These are phyloP conservation scores for Citrullus colocynthis DNA, from an alignment of 306 rosid genomes.

Conservation along the genomic window DNA sequence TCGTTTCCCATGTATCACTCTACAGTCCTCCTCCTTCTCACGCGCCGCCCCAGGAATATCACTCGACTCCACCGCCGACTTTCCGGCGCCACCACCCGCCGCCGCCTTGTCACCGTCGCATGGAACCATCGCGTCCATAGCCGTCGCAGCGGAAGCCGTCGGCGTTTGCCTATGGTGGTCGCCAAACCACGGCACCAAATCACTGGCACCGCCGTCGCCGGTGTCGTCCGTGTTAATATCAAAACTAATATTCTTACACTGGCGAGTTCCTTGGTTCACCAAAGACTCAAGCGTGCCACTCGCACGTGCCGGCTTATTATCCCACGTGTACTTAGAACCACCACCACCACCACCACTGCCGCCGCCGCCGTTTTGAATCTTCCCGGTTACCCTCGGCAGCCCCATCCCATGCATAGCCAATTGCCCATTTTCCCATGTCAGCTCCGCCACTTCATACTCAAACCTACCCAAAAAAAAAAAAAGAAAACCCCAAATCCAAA, in stretches of 20 bases:
- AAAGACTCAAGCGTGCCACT: slow-evolving; percentile 80
- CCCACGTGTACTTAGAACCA: slow-evolving; percentile 47
- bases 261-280: slow-evolving; percentile 60
- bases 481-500: neutral
- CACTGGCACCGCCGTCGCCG: neutral
- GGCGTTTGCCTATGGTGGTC: slow-evolving; percentile 7
- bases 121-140: slow-evolving; percentile 74
- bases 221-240: neutral
- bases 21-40: neutral
- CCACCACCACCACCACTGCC: neutral
- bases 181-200: slow-evolving; percentile 38
- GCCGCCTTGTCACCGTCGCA: slow-evolving; percentile 25
- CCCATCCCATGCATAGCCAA: slow-evolving; percentile 76
- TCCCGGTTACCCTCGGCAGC: slow-evolving; percentile 31
- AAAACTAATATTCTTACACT: slow-evolving; percentile 9
- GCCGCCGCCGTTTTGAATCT: neutral
- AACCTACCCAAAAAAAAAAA: slow-evolving; percentile 28
- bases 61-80: neutral
- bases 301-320: slow-evolving; percentile 65
- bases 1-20: neutral
- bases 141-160: slow-evolving; percentile 13
- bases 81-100: neutral
- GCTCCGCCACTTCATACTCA: slow-evolving; percentile 72
- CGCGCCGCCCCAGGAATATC: neutral
- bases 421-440: slow-evolving; percentile 92